Conservation (phyloP, 345 rosid genomes). For the Syzygium aqueum region DNA sequence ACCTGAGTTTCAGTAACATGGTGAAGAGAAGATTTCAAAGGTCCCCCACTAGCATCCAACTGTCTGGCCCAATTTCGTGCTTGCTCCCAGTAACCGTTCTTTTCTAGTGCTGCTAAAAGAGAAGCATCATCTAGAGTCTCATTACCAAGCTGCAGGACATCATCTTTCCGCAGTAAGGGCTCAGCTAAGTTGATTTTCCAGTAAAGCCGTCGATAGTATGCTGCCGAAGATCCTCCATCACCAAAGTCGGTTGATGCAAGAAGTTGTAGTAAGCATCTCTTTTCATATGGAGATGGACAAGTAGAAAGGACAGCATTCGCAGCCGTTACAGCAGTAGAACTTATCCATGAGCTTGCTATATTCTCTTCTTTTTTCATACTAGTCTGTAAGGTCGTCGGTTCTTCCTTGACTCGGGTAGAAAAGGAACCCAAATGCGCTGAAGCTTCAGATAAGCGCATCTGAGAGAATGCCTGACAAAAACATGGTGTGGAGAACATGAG, state of each 20-base stretch:
- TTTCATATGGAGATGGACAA: conserved; percentile 97
- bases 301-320: conserved; percentile 82
- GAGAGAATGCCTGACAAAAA: conserved; percentile 75
- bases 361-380: conserved; percentile 53
- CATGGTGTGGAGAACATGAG: not conserved
- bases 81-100: conserved; percentile 89
- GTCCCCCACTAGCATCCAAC: conserved; percentile 77
- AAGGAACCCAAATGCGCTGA: conserved; percentile 97
- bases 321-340: conserved; percentile 83
- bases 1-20: conserved; percentile 98
- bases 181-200: conserved; percentile 98
- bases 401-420: conserved; percentile 83
- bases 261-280: conserved; percentile 82
- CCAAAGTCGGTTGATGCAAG: conserved; percentile 94
- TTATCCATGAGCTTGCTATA: conserved; percentile 69
- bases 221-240: conserved; percentile 80
- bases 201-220: conserved; percentile 60
- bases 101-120: conserved; percentile 72
- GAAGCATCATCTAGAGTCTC: conserved; percentile 88
- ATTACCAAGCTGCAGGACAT: conserved; percentile 59
- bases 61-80: conserved; percentile 99
- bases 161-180: conserved; percentile 68
- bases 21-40: conserved; percentile 82
- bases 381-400: conserved; percentile 42
- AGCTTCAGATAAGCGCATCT: conserved; percentile 96